Evolutionary conservation across 1,284 basidiomycete genomes (phyloP), one percentile per base, ranked within the genome.

Genomic region (Austroboletus niveus): DNA sequence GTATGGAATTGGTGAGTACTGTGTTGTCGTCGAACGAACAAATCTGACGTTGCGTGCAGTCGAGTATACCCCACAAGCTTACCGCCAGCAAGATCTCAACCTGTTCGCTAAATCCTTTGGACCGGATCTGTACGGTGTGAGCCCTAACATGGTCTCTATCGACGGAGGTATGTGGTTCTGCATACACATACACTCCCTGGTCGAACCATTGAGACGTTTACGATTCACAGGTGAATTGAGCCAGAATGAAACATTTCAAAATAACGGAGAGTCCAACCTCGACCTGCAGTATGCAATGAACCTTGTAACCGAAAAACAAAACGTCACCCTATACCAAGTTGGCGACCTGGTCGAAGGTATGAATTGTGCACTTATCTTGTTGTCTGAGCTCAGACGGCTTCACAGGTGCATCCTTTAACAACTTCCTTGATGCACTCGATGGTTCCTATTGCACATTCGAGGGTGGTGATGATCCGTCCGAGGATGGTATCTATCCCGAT

Each of bases 391-490:
- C 17, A 27, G 22, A 29, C 30, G 43, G 17, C 9, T 15, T 8
- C n/a, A n/a, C 41, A 67, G 76, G 76, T 39, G 77, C 69, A 41
- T 75, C 71, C 4, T 76, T 78, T 58, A 68, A 76, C 62, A 75
- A 73, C 57, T 70, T 72, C 55, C 69, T 80, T 10, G 76, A 80
- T 56, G 73, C 74, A 8, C 60, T 78, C 10, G 80, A 80, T 52
- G 71, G 65, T 3, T 69, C 72, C 1, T 88, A 76, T 68, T 87
- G 85, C 57, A 76, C 74, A 0, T 85, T 78, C 48, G 75, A 82
- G 51, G 83, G 83, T 4, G 82, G 83, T 3, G 82, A 87, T 40
- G 78, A 83, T 59, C 75, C 76, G 8, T 61, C 34, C 4, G 57
- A 69, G 49, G 76, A 84, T 58, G 73, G 71, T 10, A 66, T 77